Evolutionary conservation across 768 basidiomycete species (phyloP).

Genomic region (Russula earlei): DNA sequence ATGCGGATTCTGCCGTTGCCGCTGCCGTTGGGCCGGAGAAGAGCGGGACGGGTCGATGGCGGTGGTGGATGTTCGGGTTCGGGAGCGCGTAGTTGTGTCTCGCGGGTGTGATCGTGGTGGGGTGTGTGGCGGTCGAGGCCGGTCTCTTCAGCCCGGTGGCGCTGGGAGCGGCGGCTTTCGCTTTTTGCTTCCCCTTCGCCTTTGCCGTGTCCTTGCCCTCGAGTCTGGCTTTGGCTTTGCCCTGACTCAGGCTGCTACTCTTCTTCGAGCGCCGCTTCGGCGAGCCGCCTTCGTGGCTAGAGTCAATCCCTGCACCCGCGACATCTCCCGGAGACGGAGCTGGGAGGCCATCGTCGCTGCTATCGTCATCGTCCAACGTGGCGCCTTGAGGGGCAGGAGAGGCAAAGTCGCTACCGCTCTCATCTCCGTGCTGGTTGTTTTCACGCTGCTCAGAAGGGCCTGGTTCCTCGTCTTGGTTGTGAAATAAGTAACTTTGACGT

Average conservation of each 20-base stretch:
- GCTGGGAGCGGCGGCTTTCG: background rate
- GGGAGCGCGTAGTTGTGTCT: conserved; percentile 52
- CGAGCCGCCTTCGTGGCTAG: conserved; percentile 15
- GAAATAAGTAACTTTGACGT: conserved; percentile 41
- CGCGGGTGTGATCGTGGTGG: conserved; percentile 31
- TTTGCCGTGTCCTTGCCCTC: background rate
- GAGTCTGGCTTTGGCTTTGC: background rate
- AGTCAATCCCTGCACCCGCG: background rate
- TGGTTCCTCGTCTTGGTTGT: conserved; percentile 28
- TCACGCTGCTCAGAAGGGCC: conserved; percentile 32
- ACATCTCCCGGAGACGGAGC: background rate
- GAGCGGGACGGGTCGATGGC: conserved; percentile 60
- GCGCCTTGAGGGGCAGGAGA: conserved; percentile 33
- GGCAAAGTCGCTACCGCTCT: conserved; percentile 49
- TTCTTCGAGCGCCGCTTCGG: conserved; percentile 24
- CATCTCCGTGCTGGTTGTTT: conserved; percentile 27
- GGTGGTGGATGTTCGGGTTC: conserved; percentile 58
- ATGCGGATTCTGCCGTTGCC: conserved; percentile 22
- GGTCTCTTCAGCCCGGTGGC: too few relatives aligned
- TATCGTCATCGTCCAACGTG: conserved; percentile 26
- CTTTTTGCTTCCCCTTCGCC: background rate
- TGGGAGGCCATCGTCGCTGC: background rate
- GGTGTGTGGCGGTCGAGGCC: conserved; percentile 11
- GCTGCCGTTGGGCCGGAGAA: conserved; percentile 29
- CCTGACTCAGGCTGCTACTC: conserved; percentile 13